Evolutionary conservation across 352 stramenopile species (phyloP), one percentile per base, ranked within the genome.

Genomic region (Phytophthora lateralis): DNA sequence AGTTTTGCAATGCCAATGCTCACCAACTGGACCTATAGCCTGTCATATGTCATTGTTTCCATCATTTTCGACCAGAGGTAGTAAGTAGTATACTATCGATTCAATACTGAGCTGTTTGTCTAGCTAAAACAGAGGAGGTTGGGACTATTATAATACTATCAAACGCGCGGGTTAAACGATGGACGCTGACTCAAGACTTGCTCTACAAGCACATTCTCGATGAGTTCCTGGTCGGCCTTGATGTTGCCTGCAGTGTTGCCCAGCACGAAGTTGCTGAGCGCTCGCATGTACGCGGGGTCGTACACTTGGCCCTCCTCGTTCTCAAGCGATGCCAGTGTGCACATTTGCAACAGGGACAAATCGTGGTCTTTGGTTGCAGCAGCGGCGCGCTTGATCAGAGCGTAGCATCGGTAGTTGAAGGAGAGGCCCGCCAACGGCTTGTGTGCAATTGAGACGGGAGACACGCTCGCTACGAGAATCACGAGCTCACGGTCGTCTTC

Each of bases 331-430:
- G 55, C 60, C 4, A 70, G 37, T 0, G 62, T 70, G 35, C 62
- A 70, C 43, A 70, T 2, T 24, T 70, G 55, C 29, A 70, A 20
- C 0, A 70, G 56, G 0, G 62, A 59, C 29, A 68, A 51, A 24
- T 50, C 41, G n/a, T 56, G 46, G 10, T 62, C 46, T 8, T 55
- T 14, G 2, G 45, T 59, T 29, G 50, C 48, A 4, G 50, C 53
- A 2, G 47, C 42, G 0, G 65, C 54, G 12, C 65, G 45, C 32
- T 67, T 60, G 56, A 66, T 68, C 35, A 87, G 44, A 17, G 84
- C 75, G 61, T 85, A 88, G n/a, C 78, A 78, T 7, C 76, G 65
- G 21, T 88, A 74, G 17, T 72, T 65, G 27, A 87, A 88, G 34
- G 63, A 29, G 71, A 68, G 59, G 8, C 66, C 35, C 7, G 55